Percentiles rank a stretch among this genome's conserved stretches.
Evolutionary conservation across 306 rosid genomes (phyloP).

Genomic region (Pachyrhizus erosus): DNA sequence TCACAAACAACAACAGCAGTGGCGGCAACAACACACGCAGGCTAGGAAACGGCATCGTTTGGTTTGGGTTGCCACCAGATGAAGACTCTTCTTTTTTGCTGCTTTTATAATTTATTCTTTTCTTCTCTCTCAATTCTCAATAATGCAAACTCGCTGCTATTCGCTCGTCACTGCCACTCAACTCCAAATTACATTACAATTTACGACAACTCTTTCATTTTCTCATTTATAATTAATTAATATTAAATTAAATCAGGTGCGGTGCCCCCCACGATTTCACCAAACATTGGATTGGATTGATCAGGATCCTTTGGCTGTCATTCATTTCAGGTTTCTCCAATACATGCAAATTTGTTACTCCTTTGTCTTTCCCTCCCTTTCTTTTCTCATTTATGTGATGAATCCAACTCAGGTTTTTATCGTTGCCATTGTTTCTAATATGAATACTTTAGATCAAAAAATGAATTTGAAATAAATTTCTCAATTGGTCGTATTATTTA

Average conservation of each 20-base stretch:
- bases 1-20: conserved; percentile 43
- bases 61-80: neutral
- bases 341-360: neutral
- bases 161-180: too few relatives aligned
- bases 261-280: neutral
- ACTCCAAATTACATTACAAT: too few relatives aligned
- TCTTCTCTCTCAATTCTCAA: conserved; percentile 2
- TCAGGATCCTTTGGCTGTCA: neutral
- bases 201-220: neutral
- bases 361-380: neutral
- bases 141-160: neutral
- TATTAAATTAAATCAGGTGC: neutral
- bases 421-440: neutral
- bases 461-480: too few relatives aligned
- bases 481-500: too few relatives aligned
- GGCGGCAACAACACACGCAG: neutral
- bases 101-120: neutral
- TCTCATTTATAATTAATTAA: neutral
- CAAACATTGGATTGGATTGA: neutral
- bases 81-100: neutral
- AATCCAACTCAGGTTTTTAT: too few relatives aligned
- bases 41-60: conserved; percentile 47
- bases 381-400: neutral
- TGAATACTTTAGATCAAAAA: too few relatives aligned
- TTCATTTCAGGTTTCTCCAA: neutral